These are phyloP conservation scores for Rhizoclosmatium sp. DNA, from an alignment of 192 early-diverging fungal genomes.

Conservation along the genomic window DNA sequence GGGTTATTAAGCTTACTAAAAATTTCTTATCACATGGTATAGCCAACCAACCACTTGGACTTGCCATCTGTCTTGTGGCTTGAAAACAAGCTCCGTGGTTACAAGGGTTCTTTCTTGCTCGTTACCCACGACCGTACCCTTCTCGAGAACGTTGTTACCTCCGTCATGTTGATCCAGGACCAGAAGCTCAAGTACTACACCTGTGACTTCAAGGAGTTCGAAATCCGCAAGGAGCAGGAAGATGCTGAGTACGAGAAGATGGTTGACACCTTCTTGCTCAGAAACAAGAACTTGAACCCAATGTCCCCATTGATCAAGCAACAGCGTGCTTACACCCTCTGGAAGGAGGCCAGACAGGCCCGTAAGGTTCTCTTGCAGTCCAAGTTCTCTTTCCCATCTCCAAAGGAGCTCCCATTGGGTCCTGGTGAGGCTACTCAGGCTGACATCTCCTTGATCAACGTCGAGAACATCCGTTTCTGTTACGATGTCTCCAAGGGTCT, in stretches of 20 bases:
- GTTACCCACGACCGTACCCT: slow-evolving; percentile 88
- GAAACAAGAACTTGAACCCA: slow-evolving; percentile 76
- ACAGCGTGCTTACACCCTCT: slow-evolving; percentile 11
- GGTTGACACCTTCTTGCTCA: slow-evolving; percentile 32
- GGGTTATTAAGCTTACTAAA: background rate
- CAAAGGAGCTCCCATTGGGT: slow-evolving; percentile 61
- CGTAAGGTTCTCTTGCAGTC: slow-evolving; percentile 17
- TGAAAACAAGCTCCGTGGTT: slow-evolving; percentile 73
- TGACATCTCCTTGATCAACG: slow-evolving; percentile 79
- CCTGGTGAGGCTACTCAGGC: slow-evolving; percentile 71
- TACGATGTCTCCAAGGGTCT: slow-evolving; percentile 65
- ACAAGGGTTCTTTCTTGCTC: slow-evolving; percentile 79
- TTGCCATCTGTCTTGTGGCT: slow-evolving; percentile 67
- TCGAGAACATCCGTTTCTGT: slow-evolving; percentile 74
- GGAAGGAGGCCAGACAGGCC: slow-evolving; percentile 26
- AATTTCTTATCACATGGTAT: background rate
- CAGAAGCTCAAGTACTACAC: slow-evolving; percentile 77
- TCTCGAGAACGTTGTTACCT: slow-evolving; percentile 78
- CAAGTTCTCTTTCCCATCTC: slow-evolving; percentile 76
- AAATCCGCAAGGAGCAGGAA: slow-evolving; percentile 33
- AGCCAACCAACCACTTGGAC: slow-evolving; percentile 86
- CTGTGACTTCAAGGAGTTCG: slow-evolving; percentile 38
- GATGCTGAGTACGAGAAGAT: slow-evolving; percentile 35
- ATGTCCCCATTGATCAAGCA: slow-evolving; percentile 62
- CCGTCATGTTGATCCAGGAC: slow-evolving; percentile 86